Base-by-base conservation (phyloP, 805 yeast species). In the Cyberlindnera suaveolens region DNA sequence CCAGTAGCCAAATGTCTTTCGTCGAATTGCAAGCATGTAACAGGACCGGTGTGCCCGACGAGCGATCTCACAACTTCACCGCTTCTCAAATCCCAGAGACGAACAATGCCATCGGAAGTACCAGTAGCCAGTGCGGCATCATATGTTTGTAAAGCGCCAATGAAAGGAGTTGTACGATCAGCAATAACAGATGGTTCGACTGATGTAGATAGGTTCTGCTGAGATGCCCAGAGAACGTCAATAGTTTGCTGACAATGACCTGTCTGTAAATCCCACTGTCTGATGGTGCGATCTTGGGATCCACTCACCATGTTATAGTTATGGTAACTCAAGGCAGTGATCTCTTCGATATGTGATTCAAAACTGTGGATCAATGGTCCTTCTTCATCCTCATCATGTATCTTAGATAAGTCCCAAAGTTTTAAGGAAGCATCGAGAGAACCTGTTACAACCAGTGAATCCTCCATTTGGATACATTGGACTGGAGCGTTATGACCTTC, bases 61-160 rank as follows among this genome's bases (percentile, higher is more conserved):
- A 82, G 60, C 11, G 78, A 68, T 48, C 83, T 64, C 36, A 78
- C 77, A 15, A 80, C 80, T 49, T 78, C 82, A 4, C 88, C 88
- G 19, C 78, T 68, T 53, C 93, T 70, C 47, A 84, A 61, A 63
- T 84, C 93, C 90, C 91, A 84, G 18, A 84, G 63, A 41, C 93
- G 64, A 2, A 84, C 87, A 6, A 79, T 60, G 1, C 91, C 91
- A 60, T 84, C 91, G 15, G 78, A 77, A 0, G 89, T 80, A 40
- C 91, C 93, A 0, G 88, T 77, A 0, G 91, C 91, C 49, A 84
- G 63, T 0, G 90, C 91, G 0, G 87, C 85, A 53, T 82, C 87
- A 53, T 70, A 78, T 45, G 84, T 78, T 58, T 84, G 90, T 30
- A 84, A 57, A 0, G 85, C 81, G 0, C 85, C 82, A 36, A 83